phyloP scores from a whole-genome alignment of 1,284 basidiomycete genomes.

The Puccinia horiana region DNA sequence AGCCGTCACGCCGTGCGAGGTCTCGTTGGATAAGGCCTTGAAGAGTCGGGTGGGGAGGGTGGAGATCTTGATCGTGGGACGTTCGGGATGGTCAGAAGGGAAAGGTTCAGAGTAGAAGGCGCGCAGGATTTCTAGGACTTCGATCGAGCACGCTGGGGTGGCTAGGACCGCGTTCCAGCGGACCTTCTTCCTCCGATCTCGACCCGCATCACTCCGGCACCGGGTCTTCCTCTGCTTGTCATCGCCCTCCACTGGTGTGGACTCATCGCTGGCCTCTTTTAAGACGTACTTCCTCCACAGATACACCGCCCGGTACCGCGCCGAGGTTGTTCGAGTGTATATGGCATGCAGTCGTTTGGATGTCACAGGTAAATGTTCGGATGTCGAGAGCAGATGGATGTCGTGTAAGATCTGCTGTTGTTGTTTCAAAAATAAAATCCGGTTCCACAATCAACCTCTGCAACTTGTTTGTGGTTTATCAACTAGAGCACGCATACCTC shows the following conservation, averaged over 20 bases:
- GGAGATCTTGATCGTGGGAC: background rate
- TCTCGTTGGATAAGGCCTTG: conserved; percentile 6
- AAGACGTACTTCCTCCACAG: conserved; percentile 39
- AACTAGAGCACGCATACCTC: conserved; percentile 17
- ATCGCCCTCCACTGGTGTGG: background rate
- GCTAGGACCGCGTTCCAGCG: conserved; percentile 21
- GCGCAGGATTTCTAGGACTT: conserved; percentile 28
- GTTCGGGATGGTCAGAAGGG: background rate
- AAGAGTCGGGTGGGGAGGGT: conserved; percentile 36
- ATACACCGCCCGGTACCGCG: conserved; percentile 29
- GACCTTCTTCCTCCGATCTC: background rate
- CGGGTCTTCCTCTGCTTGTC: background rate
- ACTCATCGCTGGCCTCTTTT: background rate
- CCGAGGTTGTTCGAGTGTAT: conserved; percentile 1
- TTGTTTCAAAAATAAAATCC: background rate
- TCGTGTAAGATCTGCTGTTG: conserved; percentile 27
- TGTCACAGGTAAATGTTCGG: conserved; percentile 23
- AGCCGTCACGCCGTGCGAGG: background rate
- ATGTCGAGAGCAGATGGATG: conserved; percentile 39
- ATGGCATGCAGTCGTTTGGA: conserved; percentile 7
- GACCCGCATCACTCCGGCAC: background rate
- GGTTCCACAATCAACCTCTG: background rate
- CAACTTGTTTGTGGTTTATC: background rate
- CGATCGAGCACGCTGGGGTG: conserved; percentile 31
- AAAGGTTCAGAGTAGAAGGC: conserved; percentile 5